Percentiles rank a stretch among this genome's conserved stretches.
Evolutionary conservation across 257 asterid genomes (phyloP).

Genomic region (Fraxinus quadrangulata): DNA sequence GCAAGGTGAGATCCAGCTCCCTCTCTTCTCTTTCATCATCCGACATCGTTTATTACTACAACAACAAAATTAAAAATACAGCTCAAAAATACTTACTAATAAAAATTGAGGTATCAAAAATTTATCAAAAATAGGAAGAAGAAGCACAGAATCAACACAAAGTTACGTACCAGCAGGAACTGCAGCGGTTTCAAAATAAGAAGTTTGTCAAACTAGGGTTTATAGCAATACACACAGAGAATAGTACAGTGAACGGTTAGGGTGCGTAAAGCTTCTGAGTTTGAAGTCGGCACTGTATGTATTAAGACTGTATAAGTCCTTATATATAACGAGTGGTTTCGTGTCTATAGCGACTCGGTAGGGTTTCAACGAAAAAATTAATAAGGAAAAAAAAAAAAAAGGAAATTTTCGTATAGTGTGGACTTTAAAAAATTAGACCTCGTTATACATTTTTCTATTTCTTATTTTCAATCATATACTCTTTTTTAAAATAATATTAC

Average conservation of each 20-base stretch:
- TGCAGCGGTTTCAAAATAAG: background rate
- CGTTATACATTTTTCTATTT: too few species aligned
- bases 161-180: background rate
- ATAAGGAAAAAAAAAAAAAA: too few species aligned
- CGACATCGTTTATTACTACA: conserved; percentile 48
- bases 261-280: background rate
- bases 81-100: too few species aligned
- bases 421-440: too few species aligned
- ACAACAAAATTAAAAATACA: background rate
- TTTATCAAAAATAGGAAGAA: too few species aligned
- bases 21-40: conserved; percentile 94
- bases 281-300: background rate
- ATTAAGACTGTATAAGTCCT: too few species aligned
- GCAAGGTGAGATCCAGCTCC: conserved; percentile 83
- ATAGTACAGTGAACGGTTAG: background rate
- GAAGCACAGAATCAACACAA: background rate
- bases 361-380: too few species aligned
- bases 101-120: background rate
- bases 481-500: too few species aligned
- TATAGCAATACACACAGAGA: background rate
- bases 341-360: too few species aligned
- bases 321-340: too few species aligned
- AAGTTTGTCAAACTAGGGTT: background rate
- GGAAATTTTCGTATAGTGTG: too few species aligned
- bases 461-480: too few species aligned